Conservation (phyloP, 106 monocot species). For the Triglochin maritima region DNA sequence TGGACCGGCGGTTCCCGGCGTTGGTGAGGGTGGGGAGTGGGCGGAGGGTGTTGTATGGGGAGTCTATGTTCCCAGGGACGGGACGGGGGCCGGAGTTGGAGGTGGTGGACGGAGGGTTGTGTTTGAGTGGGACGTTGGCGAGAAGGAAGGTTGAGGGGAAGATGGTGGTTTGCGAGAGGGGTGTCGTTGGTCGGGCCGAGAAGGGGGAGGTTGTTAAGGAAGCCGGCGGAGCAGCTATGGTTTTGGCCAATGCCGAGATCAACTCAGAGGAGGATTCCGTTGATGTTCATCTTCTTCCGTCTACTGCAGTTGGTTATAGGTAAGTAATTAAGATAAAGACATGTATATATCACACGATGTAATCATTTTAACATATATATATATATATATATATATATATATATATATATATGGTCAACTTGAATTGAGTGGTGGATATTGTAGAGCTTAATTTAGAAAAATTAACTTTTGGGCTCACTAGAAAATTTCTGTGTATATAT, state of each 20-base stretch:
- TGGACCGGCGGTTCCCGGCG: slow-evolving; percentile 71
- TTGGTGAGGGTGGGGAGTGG: slow-evolving; percentile 45
- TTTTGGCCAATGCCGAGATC: slow-evolving; percentile 51
- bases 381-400: no score
- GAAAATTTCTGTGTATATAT: no score
- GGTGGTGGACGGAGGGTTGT: slow-evolving; percentile 47
- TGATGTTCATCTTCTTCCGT: slow-evolving; percentile 66
- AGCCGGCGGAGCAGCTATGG: slow-evolving; percentile 69
- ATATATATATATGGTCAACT: no score
- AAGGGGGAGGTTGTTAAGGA: slow-evolving; percentile 59
- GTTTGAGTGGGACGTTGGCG: slow-evolving; percentile 46
- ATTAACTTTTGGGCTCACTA: no score
- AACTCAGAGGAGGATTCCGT: slow-evolving; percentile 66
- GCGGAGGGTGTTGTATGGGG: slow-evolving; percentile 51
- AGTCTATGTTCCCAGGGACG: slow-evolving; percentile 62
- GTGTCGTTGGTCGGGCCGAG: slow-evolving; percentile 61
- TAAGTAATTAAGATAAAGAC: no score
- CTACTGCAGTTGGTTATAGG: slow-evolving; percentile 53
- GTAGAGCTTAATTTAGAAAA: no score
- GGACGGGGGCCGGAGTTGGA: no score
- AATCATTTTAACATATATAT: no score
- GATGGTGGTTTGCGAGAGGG: slow-evolving; percentile 79
- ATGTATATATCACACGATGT: no score
- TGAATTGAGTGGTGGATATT: no score
- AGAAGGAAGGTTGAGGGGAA: slow-evolving; percentile 37